Evolutionary conservation across 441 rosid genomes (phyloP).

Genomic region (Corymbia calophylla): DNA sequence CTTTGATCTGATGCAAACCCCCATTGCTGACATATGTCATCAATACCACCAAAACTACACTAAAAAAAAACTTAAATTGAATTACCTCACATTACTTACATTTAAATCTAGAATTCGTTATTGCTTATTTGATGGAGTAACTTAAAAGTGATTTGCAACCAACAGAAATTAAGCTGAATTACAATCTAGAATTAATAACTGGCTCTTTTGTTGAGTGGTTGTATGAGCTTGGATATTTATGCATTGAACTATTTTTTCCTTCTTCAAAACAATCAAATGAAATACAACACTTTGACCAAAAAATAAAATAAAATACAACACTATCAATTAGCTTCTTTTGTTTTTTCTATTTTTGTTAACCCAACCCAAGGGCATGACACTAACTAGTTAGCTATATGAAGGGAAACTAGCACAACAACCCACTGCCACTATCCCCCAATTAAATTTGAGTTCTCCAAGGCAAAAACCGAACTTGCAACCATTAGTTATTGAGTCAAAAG

Average conservation of each 20-base stretch:
- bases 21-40: background rate
- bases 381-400: background rate
- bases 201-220: background rate
- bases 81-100: background rate
- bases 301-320: background rate
- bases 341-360: background rate
- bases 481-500: background rate
- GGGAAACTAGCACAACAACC: background rate
- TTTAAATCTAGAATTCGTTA: background rate
- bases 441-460: too few relatives aligned
- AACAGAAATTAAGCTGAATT: background rate
- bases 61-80: background rate
- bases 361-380: background rate
- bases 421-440: too few relatives aligned
- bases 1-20: background rate
- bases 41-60: background rate
- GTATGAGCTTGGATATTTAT: background rate
- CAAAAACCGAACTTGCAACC: background rate
- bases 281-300: background rate
- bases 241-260: background rate
- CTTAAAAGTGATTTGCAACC: background rate
- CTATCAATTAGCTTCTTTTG: background rate
- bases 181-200: background rate
- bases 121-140: background rate
- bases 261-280: background rate